Percentiles rank a stretch among this genome's conserved stretches.
Conservation (phyloP, 345 rosid genomes). For the Eutrema yunnanense region DNA sequence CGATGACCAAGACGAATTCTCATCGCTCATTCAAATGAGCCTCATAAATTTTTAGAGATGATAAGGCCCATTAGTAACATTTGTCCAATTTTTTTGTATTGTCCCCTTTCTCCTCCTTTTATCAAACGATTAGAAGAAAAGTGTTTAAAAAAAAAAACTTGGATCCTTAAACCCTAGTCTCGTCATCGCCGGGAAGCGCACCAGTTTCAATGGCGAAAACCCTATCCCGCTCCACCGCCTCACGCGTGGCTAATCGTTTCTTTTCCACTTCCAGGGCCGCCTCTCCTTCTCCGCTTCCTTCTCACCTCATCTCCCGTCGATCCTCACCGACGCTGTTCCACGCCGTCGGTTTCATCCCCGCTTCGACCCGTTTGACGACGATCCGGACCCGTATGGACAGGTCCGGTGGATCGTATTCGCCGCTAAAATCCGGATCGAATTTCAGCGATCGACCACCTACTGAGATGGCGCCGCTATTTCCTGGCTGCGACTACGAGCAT, state of each 20-base stretch:
- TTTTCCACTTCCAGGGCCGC: slow-evolving; percentile 4
- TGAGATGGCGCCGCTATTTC: slow-evolving; percentile 92
- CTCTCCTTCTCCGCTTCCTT: slow-evolving; percentile 4
- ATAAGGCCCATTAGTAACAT: background rate
- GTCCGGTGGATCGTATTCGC: slow-evolving; percentile 68
- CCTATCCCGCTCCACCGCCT: slow-evolving; percentile 19
- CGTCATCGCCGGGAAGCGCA: slow-evolving; percentile 2
- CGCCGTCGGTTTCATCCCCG: slow-evolving; percentile 9
- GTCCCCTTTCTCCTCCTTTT: background rate
- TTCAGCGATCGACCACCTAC: slow-evolving; percentile 89
- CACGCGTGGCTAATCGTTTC: slow-evolving; percentile 24
- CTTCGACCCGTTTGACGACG: slow-evolving; percentile 37
- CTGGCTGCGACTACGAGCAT: slow-evolving; percentile 91
- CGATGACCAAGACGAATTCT: background rate
- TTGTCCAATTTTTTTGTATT: background rate
- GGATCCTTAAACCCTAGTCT: slow-evolving; percentile 15
- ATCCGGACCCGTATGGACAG: slow-evolving; percentile 73
- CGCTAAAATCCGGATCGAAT: slow-evolving; percentile 75
- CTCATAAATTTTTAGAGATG: background rate
- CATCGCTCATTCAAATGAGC: background rate
- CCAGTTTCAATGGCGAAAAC: slow-evolving; percentile 23
- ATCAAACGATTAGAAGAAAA: background rate
- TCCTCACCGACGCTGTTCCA: slow-evolving; percentile 14
- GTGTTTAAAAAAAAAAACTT: background rate
- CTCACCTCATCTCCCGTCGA: slow-evolving; percentile 19